Percentiles rank a stretch among this genome's conserved stretches.
Conservation (phyloP, 2,329 filamentous ascomycete species). For the Samsoniella hepiali region DNA sequence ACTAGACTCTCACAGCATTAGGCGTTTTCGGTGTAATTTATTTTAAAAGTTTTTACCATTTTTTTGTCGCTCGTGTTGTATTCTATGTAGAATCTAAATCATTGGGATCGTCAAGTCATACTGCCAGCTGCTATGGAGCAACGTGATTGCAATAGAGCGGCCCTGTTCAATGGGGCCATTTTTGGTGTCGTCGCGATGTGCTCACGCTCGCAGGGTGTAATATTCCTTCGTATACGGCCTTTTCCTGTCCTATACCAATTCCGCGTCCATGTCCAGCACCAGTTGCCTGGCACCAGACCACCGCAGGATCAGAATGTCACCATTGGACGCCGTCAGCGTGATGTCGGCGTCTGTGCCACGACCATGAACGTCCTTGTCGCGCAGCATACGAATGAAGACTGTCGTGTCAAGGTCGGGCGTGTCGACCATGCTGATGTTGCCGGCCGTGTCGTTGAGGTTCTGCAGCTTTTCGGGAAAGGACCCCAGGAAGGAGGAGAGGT, state of each 20-base stretch:
- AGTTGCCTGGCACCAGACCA: constrained; percentile 70
- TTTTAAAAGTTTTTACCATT: constrained; percentile 3
- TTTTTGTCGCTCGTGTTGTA: not conserved
- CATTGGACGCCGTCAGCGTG: constrained; percentile 54
- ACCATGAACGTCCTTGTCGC: constrained; percentile 56
- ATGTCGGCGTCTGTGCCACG: constrained; percentile 63
- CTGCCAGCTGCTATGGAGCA: not conserved
- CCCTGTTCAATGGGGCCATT: not conserved
- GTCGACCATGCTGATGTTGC: constrained; percentile 90
- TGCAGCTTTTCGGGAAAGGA: constrained; percentile 77
- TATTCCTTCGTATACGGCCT: not conserved
- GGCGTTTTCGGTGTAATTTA: constrained; percentile 14
- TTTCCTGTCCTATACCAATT: constrained; percentile 49
- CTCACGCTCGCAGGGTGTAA: not conserved
- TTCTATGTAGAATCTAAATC: not conserved
- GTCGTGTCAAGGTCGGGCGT: constrained; percentile 76
- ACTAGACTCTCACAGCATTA: constrained; percentile 14
- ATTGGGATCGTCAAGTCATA: constrained; percentile 5
- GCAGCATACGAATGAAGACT: constrained; percentile 76
- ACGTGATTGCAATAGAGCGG: not conserved
- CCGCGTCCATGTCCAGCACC: constrained; percentile 53
- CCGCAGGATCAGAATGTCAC: constrained; percentile 65
- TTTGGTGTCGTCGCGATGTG: not conserved
- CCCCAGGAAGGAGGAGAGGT: constrained; percentile 76
- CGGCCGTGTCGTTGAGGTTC: constrained; percentile 84